These are phyloP conservation scores for Hypoxylon intermedium DNA, from an alignment of 495 filamentous ascomycete species.

Conservation along the genomic window DNA sequence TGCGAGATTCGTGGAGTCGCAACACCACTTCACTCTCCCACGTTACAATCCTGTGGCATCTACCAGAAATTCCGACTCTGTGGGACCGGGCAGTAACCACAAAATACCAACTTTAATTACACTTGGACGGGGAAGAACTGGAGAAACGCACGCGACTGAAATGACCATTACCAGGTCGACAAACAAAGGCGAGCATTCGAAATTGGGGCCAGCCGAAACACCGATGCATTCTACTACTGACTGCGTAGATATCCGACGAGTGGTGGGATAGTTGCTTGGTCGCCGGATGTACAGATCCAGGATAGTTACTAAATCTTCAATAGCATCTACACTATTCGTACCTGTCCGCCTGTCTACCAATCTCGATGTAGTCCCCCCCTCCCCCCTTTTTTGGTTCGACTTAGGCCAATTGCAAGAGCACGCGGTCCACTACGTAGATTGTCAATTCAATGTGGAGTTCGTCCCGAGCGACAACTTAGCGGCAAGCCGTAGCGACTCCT, in stretches of 20 bases:
- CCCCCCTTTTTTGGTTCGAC: not conserved
- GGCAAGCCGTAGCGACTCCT: not conserved
- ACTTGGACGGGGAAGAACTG: not conserved
- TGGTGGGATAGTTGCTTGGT: not conserved
- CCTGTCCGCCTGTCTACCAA: not conserved
- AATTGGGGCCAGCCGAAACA: too few species aligned
- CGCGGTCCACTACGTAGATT: not conserved
- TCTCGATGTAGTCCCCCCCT: not conserved
- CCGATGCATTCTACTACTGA: too few species aligned
- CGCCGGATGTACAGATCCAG: not conserved
- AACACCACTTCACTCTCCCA: not conserved
- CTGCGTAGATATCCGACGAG: not conserved
- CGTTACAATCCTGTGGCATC: not conserved
- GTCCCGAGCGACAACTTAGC: not conserved
- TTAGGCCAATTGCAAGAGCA: not conserved
- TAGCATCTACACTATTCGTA: not conserved
- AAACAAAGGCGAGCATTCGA: too few species aligned
- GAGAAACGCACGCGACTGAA: too few species aligned
- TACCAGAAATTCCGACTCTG: not conserved
- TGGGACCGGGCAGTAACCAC: not conserved
- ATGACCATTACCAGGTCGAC: too few species aligned
- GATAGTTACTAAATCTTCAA: not conserved
- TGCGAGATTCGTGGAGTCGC: not conserved
- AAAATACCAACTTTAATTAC: not conserved
- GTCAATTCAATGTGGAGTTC: slow-evolving; percentile 3